Evolutionary conservation across 176 grass and related monocot genomes (phyloP).

Genomic region (Musa troglodytarum): DNA sequence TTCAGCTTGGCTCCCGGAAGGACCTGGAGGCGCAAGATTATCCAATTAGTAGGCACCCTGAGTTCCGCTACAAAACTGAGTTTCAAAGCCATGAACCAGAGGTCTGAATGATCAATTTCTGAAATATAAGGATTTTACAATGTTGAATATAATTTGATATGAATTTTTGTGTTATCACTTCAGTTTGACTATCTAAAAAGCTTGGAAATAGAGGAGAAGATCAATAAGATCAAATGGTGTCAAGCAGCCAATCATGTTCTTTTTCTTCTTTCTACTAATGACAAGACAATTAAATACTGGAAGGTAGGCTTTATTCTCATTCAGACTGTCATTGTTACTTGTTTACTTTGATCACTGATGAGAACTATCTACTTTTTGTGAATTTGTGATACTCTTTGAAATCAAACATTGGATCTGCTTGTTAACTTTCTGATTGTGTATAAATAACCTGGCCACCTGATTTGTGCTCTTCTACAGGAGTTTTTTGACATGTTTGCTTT

Average conservation of each 20-base stretch:
- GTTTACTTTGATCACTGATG: background rate
- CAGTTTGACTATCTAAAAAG: constrained; percentile 99
- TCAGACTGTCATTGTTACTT: background rate
- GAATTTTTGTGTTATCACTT: background rate
- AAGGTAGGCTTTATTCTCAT: constrained; percentile 49
- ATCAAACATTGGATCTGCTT: background rate
- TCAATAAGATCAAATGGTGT: constrained; percentile 98
- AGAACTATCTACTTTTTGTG: background rate
- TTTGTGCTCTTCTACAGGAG: background rate
- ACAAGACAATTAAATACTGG: constrained; percentile 97
- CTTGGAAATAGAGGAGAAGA: constrained; percentile 99
- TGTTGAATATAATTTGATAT: background rate
- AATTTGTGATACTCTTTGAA: background rate
- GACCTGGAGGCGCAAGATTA: constrained; percentile 12
- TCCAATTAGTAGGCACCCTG: constrained; percentile 12
- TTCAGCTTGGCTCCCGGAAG: constrained; percentile 6
- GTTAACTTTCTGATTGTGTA: background rate
- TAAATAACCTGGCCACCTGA: background rate
- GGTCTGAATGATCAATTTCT: background rate
- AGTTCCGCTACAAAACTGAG: constrained; percentile 18
- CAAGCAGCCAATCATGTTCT: constrained; percentile 54
- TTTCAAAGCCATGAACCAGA: constrained; percentile 25
- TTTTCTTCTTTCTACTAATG: constrained; percentile 95
- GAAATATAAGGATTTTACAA: background rate
- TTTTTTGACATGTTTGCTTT: background rate